A percentile compares a stretch with the other conserved stretches of the same genome.
phyloP scores from a whole-genome alignment of 2,329 filamentous ascomycete species.

The Trichoderma aggressivum region DNA sequence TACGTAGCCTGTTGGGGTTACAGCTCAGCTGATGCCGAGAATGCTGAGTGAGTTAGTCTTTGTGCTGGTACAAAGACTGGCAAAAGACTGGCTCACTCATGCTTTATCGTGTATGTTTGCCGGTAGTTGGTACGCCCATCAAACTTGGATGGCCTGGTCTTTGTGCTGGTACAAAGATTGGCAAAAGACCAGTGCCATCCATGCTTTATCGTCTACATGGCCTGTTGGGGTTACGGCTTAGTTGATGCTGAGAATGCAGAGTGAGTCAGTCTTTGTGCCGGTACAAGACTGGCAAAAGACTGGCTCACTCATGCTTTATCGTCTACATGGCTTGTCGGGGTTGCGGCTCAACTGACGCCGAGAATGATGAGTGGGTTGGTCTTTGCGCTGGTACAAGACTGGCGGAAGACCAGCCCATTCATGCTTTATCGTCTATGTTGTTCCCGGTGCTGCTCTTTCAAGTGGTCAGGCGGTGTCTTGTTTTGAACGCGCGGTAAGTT shows the following conservation, averaged over 20 bases:
- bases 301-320: not conserved
- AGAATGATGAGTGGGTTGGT: not conserved
- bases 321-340: too few relatives aligned
- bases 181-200: not conserved
- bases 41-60: not conserved
- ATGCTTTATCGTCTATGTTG: not conserved
- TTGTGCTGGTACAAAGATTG: not conserved
- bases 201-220: not conserved
- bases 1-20: not conserved
- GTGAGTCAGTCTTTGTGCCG: not conserved
- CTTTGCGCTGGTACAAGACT: not conserved
- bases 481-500: not conserved
- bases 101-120: not conserved
- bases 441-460: not conserved
- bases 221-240: not conserved
- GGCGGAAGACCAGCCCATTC: not conserved
- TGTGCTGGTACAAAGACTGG: not conserved
- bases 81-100: not conserved
- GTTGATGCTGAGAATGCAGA: not conserved
- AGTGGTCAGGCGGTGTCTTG: not conserved
- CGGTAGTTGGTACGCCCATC: fast-evolving
- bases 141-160: not conserved
- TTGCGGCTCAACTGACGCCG: not conserved
- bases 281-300: not conserved
- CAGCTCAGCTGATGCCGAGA: too few relatives aligned